Conservation (phyloP, 225 moss, liverwort and hornwort genomes). For the Anthoceros angustus region DNA sequence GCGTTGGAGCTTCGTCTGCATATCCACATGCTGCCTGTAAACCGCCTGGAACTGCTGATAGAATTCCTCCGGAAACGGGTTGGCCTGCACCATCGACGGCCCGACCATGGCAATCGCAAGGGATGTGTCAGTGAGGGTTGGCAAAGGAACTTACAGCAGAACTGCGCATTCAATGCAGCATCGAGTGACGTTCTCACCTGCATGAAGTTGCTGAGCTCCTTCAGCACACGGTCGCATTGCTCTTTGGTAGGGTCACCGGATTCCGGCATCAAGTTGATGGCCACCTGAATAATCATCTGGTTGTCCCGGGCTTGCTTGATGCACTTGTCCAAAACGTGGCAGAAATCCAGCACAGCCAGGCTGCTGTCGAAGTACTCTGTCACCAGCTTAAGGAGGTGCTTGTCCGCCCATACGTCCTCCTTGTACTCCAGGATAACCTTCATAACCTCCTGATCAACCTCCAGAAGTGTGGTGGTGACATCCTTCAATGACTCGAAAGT, state of each 20-base stretch:
- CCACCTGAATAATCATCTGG: slow-evolving; percentile 38
- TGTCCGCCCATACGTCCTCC: slow-evolving; percentile 60
- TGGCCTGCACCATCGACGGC: slow-evolving; percentile 17
- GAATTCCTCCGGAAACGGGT: slow-evolving; percentile 63
- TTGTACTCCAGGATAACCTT: slow-evolving; percentile 49
- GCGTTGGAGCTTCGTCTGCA: slow-evolving; percentile 41
- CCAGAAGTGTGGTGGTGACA: slow-evolving; percentile 49
- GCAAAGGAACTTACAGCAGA: no score
- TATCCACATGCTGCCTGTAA: slow-evolving; percentile 31
- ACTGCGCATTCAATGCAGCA: no score
- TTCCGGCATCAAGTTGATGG: slow-evolving; percentile 47
- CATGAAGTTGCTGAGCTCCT: slow-evolving; percentile 40
- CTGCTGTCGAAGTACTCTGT: slow-evolving; percentile 58
- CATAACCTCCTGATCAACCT: slow-evolving; percentile 59
- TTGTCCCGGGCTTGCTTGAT: slow-evolving; percentile 54
- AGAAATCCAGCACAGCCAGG: slow-evolving; percentile 49
- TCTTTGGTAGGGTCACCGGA: slow-evolving; percentile 36
- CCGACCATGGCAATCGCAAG: no score
- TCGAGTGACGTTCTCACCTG: no score
- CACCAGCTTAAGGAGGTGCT: slow-evolving; percentile 67
- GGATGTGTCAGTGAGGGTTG: no score
- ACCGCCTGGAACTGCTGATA: slow-evolving; percentile 38
- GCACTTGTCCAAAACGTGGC: slow-evolving; percentile 46
- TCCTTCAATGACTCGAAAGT: slow-evolving; percentile 53
- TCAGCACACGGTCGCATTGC: slow-evolving; percentile 28